These are phyloP conservation scores for Trichoderma afroharzianum DNA, from an alignment of 2,329 filamentous ascomycete genomes.

Conservation along the genomic window DNA sequence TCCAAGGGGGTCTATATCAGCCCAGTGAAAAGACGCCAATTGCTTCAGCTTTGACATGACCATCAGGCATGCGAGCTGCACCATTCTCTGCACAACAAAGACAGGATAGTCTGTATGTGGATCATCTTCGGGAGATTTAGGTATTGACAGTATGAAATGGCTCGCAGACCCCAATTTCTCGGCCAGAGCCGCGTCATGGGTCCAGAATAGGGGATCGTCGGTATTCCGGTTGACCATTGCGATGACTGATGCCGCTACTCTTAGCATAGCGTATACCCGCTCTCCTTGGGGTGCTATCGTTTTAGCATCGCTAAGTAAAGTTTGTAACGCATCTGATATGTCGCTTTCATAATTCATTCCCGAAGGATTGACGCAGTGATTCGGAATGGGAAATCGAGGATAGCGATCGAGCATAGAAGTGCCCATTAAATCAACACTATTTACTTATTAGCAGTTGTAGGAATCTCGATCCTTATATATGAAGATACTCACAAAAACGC, in stretches of 20 bases:
- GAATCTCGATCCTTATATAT: neutral
- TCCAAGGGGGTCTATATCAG: neutral
- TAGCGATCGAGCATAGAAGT: constrained; percentile 3
- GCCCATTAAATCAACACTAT: neutral
- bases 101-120: neutral
- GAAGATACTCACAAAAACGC: neutral
- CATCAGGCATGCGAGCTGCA: constrained; percentile 3
- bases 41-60: neutral
- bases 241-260: neutral
- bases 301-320: neutral
- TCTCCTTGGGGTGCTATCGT: neutral
- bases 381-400: neutral
- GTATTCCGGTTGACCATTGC: neutral
- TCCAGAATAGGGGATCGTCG: neutral
- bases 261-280: neutral
- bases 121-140: neutral
- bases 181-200: neutral
- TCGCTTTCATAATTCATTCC: neutral
- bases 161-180: neutral
- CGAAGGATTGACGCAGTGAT: neutral
- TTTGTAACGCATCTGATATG: neutral
- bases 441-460: neutral
- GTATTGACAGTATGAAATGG: neutral
- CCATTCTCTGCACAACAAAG: neutral
- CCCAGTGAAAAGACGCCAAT: neutral